These are phyloP conservation scores for Darksidea phi DNA, from an alignment of 495 filamentous ascomycete species.

Conservation along the genomic window DNA sequence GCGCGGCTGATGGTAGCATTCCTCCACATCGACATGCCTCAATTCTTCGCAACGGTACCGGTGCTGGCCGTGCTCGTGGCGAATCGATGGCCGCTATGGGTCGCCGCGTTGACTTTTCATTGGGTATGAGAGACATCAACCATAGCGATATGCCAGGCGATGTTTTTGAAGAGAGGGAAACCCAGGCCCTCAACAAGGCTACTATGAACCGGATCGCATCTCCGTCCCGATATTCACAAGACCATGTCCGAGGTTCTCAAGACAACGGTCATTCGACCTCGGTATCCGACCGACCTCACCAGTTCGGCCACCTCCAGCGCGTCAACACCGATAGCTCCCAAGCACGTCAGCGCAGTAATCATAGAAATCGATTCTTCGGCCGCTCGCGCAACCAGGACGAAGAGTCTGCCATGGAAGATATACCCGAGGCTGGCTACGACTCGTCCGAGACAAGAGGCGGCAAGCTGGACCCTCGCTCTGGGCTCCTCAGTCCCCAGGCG, in stretches of 20 bases:
- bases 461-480: slow-evolving; percentile 41
- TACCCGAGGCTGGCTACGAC: slow-evolving; percentile 36
- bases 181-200: slow-evolving; percentile 23
- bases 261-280: slow-evolving; percentile 38
- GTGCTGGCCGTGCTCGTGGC: slow-evolving; percentile 53
- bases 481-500: slow-evolving; percentile 37
- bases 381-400: slow-evolving; percentile 35
- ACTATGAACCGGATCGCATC: slow-evolving; percentile 31
- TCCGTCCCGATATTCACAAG: slow-evolving; percentile 33
- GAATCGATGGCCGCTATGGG: slow-evolving; percentile 55
- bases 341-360: slow-evolving; percentile 28
- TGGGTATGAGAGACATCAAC: slow-evolving; percentile 63
- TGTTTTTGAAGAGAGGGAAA: slow-evolving; percentile 58
- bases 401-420: slow-evolving; percentile 42
- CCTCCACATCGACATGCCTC: slow-evolving; percentile 44
- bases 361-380: slow-evolving; percentile 46
- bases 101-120: slow-evolving; percentile 72
- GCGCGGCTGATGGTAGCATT: not conserved
- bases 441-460: slow-evolving; percentile 15
- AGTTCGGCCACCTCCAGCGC: slow-evolving; percentile 31
- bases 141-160: slow-evolving; percentile 65
- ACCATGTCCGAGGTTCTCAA: slow-evolving; percentile 28
- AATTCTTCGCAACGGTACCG: slow-evolving; percentile 52
- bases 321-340: slow-evolving; percentile 32
- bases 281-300: slow-evolving; percentile 13